A percentile compares a stretch with the other conserved stretches of the same genome.
phyloP scores from a whole-genome alignment of 768 basidiomycete genomes.

The Lactarius sanguifluus region DNA sequence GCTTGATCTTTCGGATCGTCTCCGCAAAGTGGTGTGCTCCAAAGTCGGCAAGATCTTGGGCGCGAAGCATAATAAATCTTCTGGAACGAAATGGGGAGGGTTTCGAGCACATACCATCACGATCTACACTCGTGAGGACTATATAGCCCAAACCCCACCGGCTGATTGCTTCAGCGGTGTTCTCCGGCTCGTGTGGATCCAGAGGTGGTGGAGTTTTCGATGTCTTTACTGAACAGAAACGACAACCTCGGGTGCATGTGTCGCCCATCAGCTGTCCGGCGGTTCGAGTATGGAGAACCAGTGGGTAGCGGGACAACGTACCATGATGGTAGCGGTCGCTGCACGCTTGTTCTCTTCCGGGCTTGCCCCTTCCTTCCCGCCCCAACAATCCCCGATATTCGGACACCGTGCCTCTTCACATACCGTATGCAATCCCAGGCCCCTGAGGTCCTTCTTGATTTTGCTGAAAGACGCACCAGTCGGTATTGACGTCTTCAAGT shows the following conservation, averaged over 20 bases:
- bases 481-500: constrained; percentile 90
- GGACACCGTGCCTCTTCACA: constrained; percentile 99
- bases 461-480: constrained; percentile 84
- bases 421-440: constrained; percentile 89
- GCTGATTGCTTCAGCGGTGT: constrained; percentile 97
- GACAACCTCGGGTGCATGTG: constrained; percentile 95
- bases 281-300: not conserved
- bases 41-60: constrained; percentile 85
- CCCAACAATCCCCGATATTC: constrained; percentile 99
- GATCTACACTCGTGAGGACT: constrained; percentile 93
- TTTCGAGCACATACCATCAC: constrained; percentile 69
- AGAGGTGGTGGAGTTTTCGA: constrained; percentile 84
- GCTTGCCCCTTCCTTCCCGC: constrained; percentile 67
- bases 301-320: constrained; percentile 36
- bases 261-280: constrained; percentile 89
- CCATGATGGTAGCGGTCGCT: constrained; percentile 99
- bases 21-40: constrained; percentile 94
- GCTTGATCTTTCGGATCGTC: constrained; percentile 93
- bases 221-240: constrained; percentile 98
- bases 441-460: constrained; percentile 94
- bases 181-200: constrained; percentile 95
- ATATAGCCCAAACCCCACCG: constrained; percentile 99
- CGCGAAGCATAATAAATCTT: constrained; percentile 4
- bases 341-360: constrained; percentile 72
- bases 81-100: constrained; percentile 1